These are phyloP conservation scores for Suillus tomentosus DNA, from an alignment of 768 basidiomycete species.

Conservation along the genomic window DNA sequence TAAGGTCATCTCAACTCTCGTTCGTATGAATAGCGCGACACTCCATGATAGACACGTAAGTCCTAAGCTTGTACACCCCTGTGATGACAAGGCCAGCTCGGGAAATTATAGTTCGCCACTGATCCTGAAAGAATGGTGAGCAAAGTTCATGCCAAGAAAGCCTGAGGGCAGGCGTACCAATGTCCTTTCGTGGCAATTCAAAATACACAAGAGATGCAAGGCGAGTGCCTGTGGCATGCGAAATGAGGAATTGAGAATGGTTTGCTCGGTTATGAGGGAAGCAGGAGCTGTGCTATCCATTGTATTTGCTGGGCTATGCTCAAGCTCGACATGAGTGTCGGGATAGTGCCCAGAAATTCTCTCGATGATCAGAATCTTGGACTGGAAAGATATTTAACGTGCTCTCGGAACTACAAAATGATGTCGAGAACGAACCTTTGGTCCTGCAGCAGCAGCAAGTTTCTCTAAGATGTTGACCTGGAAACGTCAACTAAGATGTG, in stretches of 20 bases:
- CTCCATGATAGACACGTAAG: conserved; percentile 10
- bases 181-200: conserved; percentile 10
- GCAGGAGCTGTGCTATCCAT: not conserved
- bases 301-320: not conserved
- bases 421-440: conserved; percentile 2
- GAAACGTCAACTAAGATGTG: not conserved
- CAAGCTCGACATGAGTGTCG: not conserved
- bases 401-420: not conserved
- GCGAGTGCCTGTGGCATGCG: not conserved
- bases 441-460: conserved; percentile 8
- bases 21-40: not conserved
- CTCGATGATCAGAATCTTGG: conserved; percentile 11
- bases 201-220: conserved; percentile 6
- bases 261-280: not conserved
- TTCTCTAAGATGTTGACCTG: conserved; percentile 4
- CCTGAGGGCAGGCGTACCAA: not conserved
- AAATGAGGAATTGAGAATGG: not conserved
- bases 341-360: conserved; percentile 1
- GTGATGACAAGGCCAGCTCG: conserved; percentile 2
- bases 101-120: conserved; percentile 2
- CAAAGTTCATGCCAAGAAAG: not conserved
- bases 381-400: not conserved
- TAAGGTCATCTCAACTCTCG: not conserved
- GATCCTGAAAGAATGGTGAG: conserved; percentile 4
- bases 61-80: conserved; percentile 7